These are phyloP conservation scores for Leonotis leonurus DNA, from an alignment of 257 asterid species.

Conservation along the genomic window DNA sequence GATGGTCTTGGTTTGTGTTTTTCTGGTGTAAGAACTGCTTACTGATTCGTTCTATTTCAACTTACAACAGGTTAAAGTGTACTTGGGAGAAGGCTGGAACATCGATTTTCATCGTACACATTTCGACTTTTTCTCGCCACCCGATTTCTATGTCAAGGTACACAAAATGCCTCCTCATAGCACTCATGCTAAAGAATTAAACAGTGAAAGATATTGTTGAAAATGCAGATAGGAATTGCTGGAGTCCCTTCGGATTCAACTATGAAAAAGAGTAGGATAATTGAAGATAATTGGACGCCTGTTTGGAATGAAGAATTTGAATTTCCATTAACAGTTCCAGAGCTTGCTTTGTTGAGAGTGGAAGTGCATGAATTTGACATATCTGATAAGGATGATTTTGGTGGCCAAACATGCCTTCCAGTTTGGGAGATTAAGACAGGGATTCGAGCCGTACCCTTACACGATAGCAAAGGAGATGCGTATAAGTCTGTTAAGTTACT, in stretches of 20 bases:
- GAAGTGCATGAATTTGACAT: constrained; percentile 80
- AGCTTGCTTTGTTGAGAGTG: constrained; percentile 64
- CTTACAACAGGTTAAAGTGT: constrained; percentile 44
- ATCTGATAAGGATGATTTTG: constrained; percentile 74
- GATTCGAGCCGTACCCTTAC: constrained; percentile 53
- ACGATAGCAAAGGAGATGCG: constrained; percentile 57
- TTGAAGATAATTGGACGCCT: constrained; percentile 75
- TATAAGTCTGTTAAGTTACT: constrained; percentile 61
- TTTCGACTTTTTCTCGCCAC: constrained; percentile 69
- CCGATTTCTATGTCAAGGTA: constrained; percentile 87
- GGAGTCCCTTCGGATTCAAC: constrained; percentile 60
- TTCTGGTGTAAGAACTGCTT: not conserved
- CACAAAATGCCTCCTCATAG: not conserved
- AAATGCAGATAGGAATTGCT: constrained; percentile 60
- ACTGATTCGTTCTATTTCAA: not conserved
- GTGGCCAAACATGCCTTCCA: constrained; percentile 84
- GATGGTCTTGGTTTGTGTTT: too few relatives aligned
- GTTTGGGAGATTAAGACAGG: constrained; percentile 67
- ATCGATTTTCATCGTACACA: constrained; percentile 61
- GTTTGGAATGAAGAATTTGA: constrained; percentile 67
- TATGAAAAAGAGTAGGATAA: constrained; percentile 37
- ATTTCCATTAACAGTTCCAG: constrained; percentile 54
- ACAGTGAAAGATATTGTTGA: not conserved
- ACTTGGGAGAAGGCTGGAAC: constrained; percentile 80
- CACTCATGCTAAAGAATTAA: too few relatives aligned